phyloP scores from a whole-genome alignment of 768 basidiomycete species.

The Suillus cothurnatus region DNA sequence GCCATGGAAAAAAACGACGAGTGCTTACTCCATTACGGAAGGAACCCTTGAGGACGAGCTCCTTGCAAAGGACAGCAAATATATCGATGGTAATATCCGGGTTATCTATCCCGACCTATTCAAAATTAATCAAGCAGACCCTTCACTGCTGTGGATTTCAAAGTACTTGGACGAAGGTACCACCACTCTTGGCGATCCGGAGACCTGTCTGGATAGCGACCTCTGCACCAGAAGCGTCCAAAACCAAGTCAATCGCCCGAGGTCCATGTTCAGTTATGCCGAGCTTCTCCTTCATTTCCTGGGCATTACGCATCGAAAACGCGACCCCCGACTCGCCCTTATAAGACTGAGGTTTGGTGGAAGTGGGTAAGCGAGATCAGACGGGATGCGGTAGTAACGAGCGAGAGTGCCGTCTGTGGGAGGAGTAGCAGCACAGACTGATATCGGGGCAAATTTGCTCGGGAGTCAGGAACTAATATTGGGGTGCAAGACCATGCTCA shows the following conservation, averaged over 20 bases:
- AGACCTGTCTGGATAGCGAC: constrained; percentile 88
- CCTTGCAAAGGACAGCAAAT: constrained; percentile 69
- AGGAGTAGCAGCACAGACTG: constrained; percentile 91
- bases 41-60: constrained; percentile 81
- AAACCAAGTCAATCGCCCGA: constrained; percentile 77
- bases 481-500: constrained; percentile 30
- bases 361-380: constrained; percentile 80
- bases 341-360: constrained; percentile 76
- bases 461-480: constrained; percentile 4
- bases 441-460: constrained; percentile 80
- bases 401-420: constrained; percentile 90
- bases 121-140: background rate
- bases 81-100: constrained; percentile 77
- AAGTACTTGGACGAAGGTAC: constrained; percentile 68
- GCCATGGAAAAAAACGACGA: background rate
- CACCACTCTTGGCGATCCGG: constrained; percentile 73
- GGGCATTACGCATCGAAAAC: constrained; percentile 75
- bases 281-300: constrained; percentile 62
- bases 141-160: background rate
- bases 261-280: constrained; percentile 71
- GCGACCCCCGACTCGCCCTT: constrained; percentile 66
- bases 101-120: constrained; percentile 83
- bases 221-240: constrained; percentile 93
- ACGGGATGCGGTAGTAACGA: constrained; percentile 85
- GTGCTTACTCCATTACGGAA: constrained; percentile 80